Conservation (phyloP, 2,329 filamentous ascomycete species). For the Aspergillus glaucus region DNA sequence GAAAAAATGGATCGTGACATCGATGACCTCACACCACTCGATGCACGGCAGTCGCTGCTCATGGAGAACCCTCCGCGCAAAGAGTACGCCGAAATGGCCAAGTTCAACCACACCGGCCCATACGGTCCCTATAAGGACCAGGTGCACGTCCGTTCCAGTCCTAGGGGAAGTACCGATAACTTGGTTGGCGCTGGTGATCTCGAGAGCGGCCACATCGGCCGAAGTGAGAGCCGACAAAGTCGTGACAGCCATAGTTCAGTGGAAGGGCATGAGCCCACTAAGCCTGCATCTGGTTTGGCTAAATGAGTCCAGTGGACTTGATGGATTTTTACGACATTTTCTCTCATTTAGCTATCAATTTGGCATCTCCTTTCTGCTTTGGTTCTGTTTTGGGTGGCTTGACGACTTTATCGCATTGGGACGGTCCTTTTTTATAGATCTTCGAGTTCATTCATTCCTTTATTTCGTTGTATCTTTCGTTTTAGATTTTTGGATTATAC, state of each 20-base stretch:
- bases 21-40: constrained; percentile 78
- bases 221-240: constrained; percentile 16
- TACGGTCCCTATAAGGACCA: constrained; percentile 37
- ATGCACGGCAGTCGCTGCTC: constrained; percentile 65
- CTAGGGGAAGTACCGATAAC: constrained; percentile 29
- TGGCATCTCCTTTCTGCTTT: background rate
- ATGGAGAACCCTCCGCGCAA: constrained; percentile 51
- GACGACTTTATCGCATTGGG: background rate
- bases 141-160: constrained; percentile 14
- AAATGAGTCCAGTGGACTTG: constrained; percentile 16
- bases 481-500: no score
- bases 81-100: constrained; percentile 32
- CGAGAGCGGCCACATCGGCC: constrained; percentile 21
- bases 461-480: no score
- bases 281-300: constrained; percentile 30
- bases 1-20: constrained; percentile 71
- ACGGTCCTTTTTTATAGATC: background rate
- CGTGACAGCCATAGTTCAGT: constrained; percentile 24
- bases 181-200: constrained; percentile 24
- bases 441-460: no score
- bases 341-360: background rate
- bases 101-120: constrained; percentile 35
- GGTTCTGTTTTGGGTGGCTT: background rate
- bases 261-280: constrained; percentile 24
- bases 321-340: constrained; percentile 1